These are phyloP conservation scores for Senna tora DNA, from an alignment of 306 rosid species.

Conservation along the genomic window DNA sequence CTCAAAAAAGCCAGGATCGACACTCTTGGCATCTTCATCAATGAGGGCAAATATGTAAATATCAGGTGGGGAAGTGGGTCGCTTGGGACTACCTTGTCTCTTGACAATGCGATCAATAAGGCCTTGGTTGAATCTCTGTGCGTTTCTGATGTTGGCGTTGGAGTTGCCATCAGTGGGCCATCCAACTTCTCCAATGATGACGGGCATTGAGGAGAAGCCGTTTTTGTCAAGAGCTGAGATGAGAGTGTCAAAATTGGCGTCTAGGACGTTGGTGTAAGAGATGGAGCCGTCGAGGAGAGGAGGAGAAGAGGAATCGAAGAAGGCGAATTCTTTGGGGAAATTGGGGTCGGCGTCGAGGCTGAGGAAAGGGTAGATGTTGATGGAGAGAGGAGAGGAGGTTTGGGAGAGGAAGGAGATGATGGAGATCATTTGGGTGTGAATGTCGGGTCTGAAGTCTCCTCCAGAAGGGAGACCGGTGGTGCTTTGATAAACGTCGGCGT, in stretches of 20 bases:
- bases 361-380: constrained; percentile 94
- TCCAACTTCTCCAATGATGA: constrained; percentile 86
- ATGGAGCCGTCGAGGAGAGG: constrained; percentile 82
- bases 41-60: constrained; percentile 66
- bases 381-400: constrained; percentile 62
- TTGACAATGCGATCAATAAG: constrained; percentile 51
- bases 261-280: constrained; percentile 75
- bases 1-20: constrained; percentile 86
- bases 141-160: constrained; percentile 58
- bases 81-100: constrained; percentile 70
- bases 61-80: constrained; percentile 59
- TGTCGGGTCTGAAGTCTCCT: constrained; percentile 77
- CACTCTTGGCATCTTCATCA: constrained; percentile 86
- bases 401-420: constrained; percentile 71
- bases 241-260: constrained; percentile 91
- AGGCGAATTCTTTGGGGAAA: constrained; percentile 91
- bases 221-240: constrained; percentile 78
- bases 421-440: constrained; percentile 59
- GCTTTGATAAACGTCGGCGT: constrained; percentile 87
- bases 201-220: constrained; percentile 71
- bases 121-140: constrained; percentile 86
- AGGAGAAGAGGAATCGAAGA: constrained; percentile 66
- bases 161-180: constrained; percentile 92
- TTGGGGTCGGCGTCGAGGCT: constrained; percentile 87
- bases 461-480: constrained; percentile 81